Evolutionary conservation across 257 asterid species (phyloP).

Genomic region (Solanum clarkiae): DNA sequence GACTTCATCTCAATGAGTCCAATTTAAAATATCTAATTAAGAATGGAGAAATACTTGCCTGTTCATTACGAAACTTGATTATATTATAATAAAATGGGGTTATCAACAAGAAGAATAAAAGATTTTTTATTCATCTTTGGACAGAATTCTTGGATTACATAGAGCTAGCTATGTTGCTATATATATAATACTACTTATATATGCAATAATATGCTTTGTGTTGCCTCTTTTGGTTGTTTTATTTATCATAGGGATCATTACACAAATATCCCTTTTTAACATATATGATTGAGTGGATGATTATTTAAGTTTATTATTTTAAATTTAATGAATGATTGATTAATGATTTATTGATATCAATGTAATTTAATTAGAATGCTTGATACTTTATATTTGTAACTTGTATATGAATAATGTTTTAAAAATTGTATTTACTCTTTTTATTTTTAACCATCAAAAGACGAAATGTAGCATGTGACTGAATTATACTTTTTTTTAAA

Average conservation of each 20-base stretch:
- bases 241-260: neutral
- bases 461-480: too few species aligned
- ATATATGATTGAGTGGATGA: too few species aligned
- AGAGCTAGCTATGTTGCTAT: neutral
- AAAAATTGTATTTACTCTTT: too few species aligned
- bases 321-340: too few species aligned
- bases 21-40: neutral
- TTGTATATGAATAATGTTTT: too few species aligned
- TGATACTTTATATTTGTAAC: too few species aligned
- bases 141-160: neutral
- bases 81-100: neutral
- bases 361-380: too few species aligned
- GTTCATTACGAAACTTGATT: neutral
- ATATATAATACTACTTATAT: neutral
- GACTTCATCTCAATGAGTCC: fast-evolving
- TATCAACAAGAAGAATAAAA: neutral
- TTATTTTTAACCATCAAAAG: too few species aligned
- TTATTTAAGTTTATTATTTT: too few species aligned
- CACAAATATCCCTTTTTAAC: neutral
- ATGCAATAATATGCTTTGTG: neutral
- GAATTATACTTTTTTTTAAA: too few species aligned
- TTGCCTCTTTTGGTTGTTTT: neutral
- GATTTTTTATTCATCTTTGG: neutral
- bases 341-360: too few species aligned
- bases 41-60: fast-evolving